Evolutionary conservation across 768 basidiomycete genomes (phyloP).

Genomic region (Sistotremastrum niveocremeum): DNA sequence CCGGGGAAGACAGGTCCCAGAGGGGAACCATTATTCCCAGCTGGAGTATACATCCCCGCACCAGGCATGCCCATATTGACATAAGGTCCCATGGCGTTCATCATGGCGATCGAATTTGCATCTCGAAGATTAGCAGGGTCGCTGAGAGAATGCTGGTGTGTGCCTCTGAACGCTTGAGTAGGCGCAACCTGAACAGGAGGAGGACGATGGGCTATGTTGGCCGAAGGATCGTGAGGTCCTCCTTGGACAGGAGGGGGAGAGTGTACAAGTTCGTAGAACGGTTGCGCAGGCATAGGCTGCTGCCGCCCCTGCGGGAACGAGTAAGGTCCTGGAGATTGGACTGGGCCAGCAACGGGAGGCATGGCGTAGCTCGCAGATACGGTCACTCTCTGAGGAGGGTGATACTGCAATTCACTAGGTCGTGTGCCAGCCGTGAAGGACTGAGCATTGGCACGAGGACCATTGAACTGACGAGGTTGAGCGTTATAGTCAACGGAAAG

Average conservation of each 20-base stretch:
- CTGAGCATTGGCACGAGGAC: too few relatives aligned
- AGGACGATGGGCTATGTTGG: conserved; percentile 36
- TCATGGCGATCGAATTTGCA: conserved; percentile 47
- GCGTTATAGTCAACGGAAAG: conserved; percentile 41
- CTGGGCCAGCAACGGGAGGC: too few relatives aligned
- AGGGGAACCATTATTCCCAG: conserved; percentile 26
- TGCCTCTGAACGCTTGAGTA: conserved; percentile 61
- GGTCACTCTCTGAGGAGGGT: too few relatives aligned
- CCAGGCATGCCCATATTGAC: conserved; percentile 18
- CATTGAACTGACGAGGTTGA: conserved; percentile 42
- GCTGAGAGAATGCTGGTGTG: conserved; percentile 73
- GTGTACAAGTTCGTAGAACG: background rate
- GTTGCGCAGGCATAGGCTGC: background rate
- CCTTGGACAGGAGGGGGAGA: conserved; percentile 14
- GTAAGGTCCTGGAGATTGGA: background rate
- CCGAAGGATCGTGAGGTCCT: conserved; percentile 64
- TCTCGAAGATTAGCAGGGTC: conserved; percentile 71
- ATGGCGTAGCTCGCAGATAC: too few relatives aligned
- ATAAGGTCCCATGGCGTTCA: conserved; percentile 46
- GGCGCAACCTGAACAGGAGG: conserved; percentile 53
- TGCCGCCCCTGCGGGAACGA: background rate
- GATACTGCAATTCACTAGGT: too few relatives aligned
- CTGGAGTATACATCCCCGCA: conserved; percentile 40
- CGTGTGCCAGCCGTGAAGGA: too few relatives aligned
- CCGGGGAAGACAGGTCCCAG: conserved; percentile 9